Evolutionary conservation across 2,329 filamentous ascomycete species (phyloP).

Genomic region (Epicoccum nigrum): DNA sequence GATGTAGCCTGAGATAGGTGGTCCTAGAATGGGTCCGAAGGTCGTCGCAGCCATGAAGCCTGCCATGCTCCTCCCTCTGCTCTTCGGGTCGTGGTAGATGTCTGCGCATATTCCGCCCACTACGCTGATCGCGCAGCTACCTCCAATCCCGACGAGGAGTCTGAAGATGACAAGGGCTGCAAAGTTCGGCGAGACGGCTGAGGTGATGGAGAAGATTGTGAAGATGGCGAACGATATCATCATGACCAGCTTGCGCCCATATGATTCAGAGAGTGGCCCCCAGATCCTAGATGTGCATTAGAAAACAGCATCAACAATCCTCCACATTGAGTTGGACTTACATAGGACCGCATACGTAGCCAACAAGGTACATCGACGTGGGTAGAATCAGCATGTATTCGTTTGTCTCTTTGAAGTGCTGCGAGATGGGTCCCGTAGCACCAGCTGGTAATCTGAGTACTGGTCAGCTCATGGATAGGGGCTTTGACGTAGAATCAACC

Average conservation of each 20-base stretch:
- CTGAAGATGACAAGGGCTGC: conserved; percentile 53
- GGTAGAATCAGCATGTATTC: conserved; percentile 54
- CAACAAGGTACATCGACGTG: conserved; percentile 58
- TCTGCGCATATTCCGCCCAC: conserved; percentile 69
- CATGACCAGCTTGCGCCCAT: conserved; percentile 55
- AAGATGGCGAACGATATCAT: conserved; percentile 57
- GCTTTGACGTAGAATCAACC: neutral
- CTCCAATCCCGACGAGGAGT: conserved; percentile 52
- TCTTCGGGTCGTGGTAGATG: conserved; percentile 62
- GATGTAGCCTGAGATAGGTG: conserved; percentile 69
- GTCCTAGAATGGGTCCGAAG: conserved; percentile 70
- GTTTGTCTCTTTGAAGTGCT: conserved; percentile 62
- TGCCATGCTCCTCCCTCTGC: conserved; percentile 39
- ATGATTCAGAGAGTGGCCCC: conserved; percentile 53
- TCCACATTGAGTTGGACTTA: neutral
- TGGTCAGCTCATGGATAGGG: neutral
- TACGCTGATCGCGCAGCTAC: conserved; percentile 62
- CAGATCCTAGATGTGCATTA: conserved; percentile 33
- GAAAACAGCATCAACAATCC: neutral
- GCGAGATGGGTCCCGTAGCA: conserved; percentile 63
- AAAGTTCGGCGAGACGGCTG: conserved; percentile 53
- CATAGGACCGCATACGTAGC: conserved; percentile 54
- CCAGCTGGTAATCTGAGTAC: conserved; percentile 62
- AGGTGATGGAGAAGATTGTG: conserved; percentile 54
- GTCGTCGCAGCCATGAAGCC: conserved; percentile 62